These are phyloP conservation scores for Ceratobasidium sp. DNA, from an alignment of 1,284 basidiomycete genomes.

Conservation along the genomic window DNA sequence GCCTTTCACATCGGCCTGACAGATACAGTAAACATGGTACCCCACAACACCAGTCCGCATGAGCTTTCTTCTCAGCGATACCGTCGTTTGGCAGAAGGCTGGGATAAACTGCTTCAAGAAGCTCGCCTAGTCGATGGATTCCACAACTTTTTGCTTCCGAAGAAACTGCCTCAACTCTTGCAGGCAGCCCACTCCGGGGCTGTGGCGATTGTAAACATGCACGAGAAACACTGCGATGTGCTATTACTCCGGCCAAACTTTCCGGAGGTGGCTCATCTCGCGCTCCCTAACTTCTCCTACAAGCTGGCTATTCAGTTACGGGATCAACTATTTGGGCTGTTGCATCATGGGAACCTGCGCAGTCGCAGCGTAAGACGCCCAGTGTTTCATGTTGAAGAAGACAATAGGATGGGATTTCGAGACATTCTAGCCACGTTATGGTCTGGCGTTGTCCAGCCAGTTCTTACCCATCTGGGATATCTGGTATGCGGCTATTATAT, in stretches of 20 bases:
- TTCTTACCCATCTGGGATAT: background rate
- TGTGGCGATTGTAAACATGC: conserved; percentile 46
- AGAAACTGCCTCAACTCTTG: conserved; percentile 17
- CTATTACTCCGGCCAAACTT: conserved; percentile 23
- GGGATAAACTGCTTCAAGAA: conserved; percentile 41
- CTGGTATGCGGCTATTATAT: background rate
- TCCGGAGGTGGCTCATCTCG: conserved; percentile 9
- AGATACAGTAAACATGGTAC: background rate
- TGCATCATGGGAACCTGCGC: too few relatives aligned
- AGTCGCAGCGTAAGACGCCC: too few relatives aligned
- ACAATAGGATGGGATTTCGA: too few relatives aligned
- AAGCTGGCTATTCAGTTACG: too few relatives aligned
- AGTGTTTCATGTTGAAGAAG: too few relatives aligned
- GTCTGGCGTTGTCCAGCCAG: background rate
- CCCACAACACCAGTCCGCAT: too few relatives aligned
- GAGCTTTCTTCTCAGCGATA: conserved; percentile 1
- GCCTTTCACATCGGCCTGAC: background rate
- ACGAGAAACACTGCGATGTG: conserved; percentile 38
- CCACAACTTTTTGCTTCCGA: conserved; percentile 43
- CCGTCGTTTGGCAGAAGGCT: conserved; percentile 28
- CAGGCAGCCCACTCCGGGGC: conserved; percentile 29
- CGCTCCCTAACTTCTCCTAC: conserved; percentile 16
- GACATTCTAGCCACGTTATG: background rate
- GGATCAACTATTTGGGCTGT: too few relatives aligned
- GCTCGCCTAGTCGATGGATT: conserved; percentile 43